These are phyloP conservation scores for Colletotrichum trifolii DNA, from an alignment of 2,329 filamentous ascomycete species.

Conservation along the genomic window DNA sequence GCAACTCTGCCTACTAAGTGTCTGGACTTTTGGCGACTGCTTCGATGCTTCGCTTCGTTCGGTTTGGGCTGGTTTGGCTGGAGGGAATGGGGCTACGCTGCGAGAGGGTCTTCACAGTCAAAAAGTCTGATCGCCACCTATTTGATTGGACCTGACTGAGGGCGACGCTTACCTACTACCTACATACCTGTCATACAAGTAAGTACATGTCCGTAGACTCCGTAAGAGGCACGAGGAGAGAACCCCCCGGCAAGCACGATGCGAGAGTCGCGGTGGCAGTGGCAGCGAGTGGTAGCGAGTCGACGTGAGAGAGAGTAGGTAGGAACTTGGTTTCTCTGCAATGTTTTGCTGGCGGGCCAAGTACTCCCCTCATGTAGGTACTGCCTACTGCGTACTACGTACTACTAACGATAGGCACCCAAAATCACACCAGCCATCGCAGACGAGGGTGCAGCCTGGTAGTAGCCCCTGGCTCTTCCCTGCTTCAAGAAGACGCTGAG, in stretches of 20 bases:
- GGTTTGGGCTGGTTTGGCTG: conserved; percentile 11
- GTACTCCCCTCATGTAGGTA: not conserved
- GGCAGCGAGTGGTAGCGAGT: not conserved
- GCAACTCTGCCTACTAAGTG: conserved; percentile 21
- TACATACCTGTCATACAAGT: too few species aligned
- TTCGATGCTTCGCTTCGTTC: conserved; percentile 6
- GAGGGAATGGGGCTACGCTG: conserved; percentile 30
- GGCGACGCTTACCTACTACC: not conserved
- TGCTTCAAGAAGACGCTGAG: conserved; percentile 34
- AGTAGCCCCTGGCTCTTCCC: conserved; percentile 24
- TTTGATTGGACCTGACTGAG: conserved; percentile 48
- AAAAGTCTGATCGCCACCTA: conserved; percentile 48
- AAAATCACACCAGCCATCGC: conserved; percentile 4
- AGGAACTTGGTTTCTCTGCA: not conserved
- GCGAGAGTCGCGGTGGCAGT: too few species aligned
- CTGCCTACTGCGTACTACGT: conserved; percentile 8
- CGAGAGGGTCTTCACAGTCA: conserved; percentile 40
- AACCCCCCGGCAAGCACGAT: too few species aligned
- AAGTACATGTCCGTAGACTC: too few species aligned
- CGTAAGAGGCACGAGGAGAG: too few species aligned
- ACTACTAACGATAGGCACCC: not conserved
- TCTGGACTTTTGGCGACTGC: conserved; percentile 8
- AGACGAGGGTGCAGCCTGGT: conserved; percentile 18
- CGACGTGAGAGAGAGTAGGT: not conserved
- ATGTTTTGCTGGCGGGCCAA: not conserved